Evolutionary conservation across 2,329 filamentous ascomycete species (phyloP).

Genomic region (Fusarium cicatricum): DNA sequence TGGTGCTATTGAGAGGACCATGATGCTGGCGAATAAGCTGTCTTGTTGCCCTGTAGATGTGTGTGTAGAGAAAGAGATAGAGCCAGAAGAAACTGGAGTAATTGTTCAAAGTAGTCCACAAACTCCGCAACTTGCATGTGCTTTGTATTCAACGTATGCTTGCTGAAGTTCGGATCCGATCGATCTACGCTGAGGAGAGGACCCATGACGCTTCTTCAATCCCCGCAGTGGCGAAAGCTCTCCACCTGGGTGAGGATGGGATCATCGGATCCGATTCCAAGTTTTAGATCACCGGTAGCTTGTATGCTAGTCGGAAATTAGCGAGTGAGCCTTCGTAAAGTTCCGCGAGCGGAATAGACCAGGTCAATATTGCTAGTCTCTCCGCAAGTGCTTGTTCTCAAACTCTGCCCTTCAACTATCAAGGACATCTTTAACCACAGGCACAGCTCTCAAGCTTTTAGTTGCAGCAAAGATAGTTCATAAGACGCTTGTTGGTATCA

Average conservation of each 20-base stretch:
- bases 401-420: too few species aligned
- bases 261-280: constrained; percentile 23
- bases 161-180: constrained; percentile 24
- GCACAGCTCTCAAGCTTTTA: too few species aligned
- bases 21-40: background rate
- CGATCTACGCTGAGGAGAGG: background rate
- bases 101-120: background rate
- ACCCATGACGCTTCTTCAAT: too few species aligned
- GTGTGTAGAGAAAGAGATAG: background rate
- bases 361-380: too few species aligned
- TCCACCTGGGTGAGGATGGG: background rate
- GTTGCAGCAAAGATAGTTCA: too few species aligned
- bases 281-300: background rate
- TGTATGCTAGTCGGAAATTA: background rate
- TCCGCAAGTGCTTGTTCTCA: too few species aligned
- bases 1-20: constrained; percentile 22
- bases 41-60: too few species aligned
- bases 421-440: too few species aligned
- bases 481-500: too few species aligned
- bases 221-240: constrained; percentile 18
- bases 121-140: background rate
- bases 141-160: background rate
- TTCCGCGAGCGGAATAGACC: background rate
- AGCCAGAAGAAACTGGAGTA: background rate
- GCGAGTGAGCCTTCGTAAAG: too few species aligned